Percentiles rank a stretch among this genome's conserved stretches.
Conservation (phyloP, 169 alveolate genomes). For the Blepharisma undulans region DNA sequence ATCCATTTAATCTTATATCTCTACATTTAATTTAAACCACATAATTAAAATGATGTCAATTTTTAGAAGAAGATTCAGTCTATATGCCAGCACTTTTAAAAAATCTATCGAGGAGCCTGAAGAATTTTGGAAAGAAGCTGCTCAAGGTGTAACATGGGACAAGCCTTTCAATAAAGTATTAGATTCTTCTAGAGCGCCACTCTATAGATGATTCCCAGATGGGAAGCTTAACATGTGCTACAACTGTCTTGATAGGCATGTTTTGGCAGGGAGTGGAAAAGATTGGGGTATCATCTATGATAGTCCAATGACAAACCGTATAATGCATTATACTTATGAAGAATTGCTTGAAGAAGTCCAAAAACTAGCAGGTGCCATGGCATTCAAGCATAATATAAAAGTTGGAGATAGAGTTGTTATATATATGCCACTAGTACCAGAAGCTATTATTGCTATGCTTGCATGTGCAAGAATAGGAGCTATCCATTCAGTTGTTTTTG, state of each 20-base stretch:
- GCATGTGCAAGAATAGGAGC: constrained; percentile 88
- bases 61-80: background rate
- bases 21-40: background rate
- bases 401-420: constrained; percentile 83
- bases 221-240: constrained; percentile 79
- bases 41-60: background rate
- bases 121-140: constrained; percentile 55
- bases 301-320: constrained; percentile 63
- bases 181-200: constrained; percentile 60
- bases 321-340: constrained; percentile 63
- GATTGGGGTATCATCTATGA: constrained; percentile 75
- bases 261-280: constrained; percentile 68
- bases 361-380: constrained; percentile 69
- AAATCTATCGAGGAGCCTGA: constrained; percentile 35
- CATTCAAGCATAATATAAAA: constrained; percentile 53
- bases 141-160: constrained; percentile 59
- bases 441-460: constrained; percentile 79
- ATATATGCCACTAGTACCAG: constrained; percentile 90
- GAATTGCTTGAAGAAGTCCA: constrained; percentile 70
- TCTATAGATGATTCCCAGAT: constrained; percentile 82
- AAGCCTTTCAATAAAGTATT: constrained; percentile 51
- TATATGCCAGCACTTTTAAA: background rate
- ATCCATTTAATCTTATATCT: background rate
- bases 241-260: constrained; percentile 83
- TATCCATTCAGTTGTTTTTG: constrained; percentile 86